Percentiles rank a stretch among this genome's conserved stretches.
Evolutionary conservation across 2,329 filamentous ascomycete species (phyloP).

Genomic region (Pestalotiopsis sp.): DNA sequence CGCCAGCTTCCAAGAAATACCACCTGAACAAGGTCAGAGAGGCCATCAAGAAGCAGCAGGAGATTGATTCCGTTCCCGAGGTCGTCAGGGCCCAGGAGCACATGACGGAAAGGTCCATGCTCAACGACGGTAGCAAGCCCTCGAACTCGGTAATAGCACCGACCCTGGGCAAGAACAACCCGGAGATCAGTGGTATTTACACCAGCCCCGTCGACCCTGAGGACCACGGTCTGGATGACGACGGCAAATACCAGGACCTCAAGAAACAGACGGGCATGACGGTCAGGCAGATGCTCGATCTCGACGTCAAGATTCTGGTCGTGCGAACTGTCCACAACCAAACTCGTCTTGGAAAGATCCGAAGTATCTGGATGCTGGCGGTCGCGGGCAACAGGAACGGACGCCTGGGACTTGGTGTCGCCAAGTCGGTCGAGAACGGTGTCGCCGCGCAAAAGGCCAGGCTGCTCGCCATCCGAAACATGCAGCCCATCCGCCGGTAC

Average conservation of each 20-base stretch:
- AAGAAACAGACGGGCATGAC: slow-evolving; percentile 58
- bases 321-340: slow-evolving; percentile 81
- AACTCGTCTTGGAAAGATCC: slow-evolving; percentile 93
- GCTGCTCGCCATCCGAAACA: slow-evolving; percentile 83
- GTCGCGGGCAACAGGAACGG: slow-evolving; percentile 89
- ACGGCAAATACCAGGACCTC: slow-evolving; percentile 51
- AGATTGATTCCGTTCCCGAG: background rate
- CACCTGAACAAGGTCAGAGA: background rate
- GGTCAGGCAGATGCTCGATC: slow-evolving; percentile 49
- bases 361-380: slow-evolving; percentile 72
- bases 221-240: slow-evolving; percentile 52
- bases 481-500: slow-evolving; percentile 89
- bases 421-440: slow-evolving; percentile 76
- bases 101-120: slow-evolving; percentile 36
- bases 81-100: slow-evolving; percentile 21
- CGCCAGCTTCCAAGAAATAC: slow-evolving; percentile 3
- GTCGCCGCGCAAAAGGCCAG: slow-evolving; percentile 73
- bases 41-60: background rate
- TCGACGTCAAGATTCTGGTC: slow-evolving; percentile 75
- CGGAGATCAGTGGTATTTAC: slow-evolving; percentile 54
- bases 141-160: slow-evolving; percentile 48
- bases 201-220: slow-evolving; percentile 49
- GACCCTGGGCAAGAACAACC: slow-evolving; percentile 51
- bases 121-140: slow-evolving; percentile 32
- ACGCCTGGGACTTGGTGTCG: slow-evolving; percentile 84